Conservation (phyloP, 73 alveolate genomes). For the Uronychia binucleata region DNA sequence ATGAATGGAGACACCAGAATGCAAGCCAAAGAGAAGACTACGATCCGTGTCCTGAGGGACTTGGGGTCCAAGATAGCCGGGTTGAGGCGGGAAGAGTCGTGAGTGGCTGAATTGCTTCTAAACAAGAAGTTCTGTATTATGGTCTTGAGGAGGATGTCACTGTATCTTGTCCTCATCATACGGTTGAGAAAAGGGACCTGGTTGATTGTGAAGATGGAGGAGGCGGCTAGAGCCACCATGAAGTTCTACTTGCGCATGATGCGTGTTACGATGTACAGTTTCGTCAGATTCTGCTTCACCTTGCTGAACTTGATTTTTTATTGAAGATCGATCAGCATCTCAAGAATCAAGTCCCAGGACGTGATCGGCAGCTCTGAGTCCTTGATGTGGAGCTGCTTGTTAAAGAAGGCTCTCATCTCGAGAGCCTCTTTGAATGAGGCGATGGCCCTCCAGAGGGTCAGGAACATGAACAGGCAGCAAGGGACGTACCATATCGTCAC, state of each 20-base stretch:
- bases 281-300: background rate
- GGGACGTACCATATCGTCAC: background rate
- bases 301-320: background rate
- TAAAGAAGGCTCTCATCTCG: background rate
- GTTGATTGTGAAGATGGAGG: background rate
- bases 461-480: background rate
- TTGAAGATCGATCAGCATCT: background rate
- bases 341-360: background rate
- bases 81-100: background rate
- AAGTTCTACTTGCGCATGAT: background rate
- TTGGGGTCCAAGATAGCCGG: background rate
- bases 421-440: background rate
- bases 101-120: background rate
- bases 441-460: background rate
- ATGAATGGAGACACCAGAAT: background rate
- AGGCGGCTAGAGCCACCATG: background rate
- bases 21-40: background rate
- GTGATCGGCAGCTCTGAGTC: background rate
- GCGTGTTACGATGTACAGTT: background rate
- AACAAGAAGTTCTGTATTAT: background rate
- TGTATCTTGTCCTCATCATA: background rate
- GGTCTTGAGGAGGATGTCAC: background rate
- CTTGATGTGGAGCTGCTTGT: background rate
- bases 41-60: background rate
- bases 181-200: background rate